Evolutionary conservation across 148 eudicot genomes (phyloP).

Genomic region (Camellia granthamiana): DNA sequence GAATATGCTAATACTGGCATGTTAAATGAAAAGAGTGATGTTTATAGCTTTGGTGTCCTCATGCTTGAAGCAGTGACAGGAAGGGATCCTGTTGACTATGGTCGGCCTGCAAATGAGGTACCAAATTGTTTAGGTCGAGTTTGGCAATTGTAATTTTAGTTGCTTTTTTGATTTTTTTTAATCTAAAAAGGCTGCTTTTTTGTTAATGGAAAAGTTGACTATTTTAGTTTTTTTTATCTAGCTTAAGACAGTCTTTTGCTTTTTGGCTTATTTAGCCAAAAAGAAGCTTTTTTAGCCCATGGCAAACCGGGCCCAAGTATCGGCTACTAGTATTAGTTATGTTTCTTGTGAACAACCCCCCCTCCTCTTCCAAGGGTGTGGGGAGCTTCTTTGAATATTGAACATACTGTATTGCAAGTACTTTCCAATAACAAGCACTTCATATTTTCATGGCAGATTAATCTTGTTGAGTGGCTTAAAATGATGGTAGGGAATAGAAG

Average conservation of each 20-base stretch:
- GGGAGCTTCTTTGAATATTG: not conserved
- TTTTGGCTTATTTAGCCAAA: too few species aligned
- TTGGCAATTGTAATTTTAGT: too few species aligned
- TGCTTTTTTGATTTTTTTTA: too few species aligned
- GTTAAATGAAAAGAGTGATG: conserved; percentile 57
- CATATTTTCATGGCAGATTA: conserved; percentile 44
- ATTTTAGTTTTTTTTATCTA: too few species aligned
- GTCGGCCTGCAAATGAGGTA: conserved; percentile 83
- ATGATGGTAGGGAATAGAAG: conserved; percentile 87
- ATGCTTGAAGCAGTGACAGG: conserved; percentile 81
- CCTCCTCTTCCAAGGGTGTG: not conserved
- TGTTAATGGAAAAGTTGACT: too few species aligned
- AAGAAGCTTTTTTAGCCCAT: too few species aligned
- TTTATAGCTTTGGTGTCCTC: conserved; percentile 86
- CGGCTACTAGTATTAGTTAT: too few species aligned
- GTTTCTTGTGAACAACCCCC: too few species aligned
- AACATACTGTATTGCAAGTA: not conserved
- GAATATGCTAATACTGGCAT: conserved; percentile 64
- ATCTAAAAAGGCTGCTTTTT: too few species aligned
- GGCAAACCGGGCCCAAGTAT: too few species aligned
- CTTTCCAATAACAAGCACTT: conserved; percentile 5
- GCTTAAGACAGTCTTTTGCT: too few species aligned
- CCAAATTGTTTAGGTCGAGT: not conserved
- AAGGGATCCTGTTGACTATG: conserved; percentile 88
- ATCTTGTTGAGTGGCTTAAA: conserved; percentile 95